Base-by-base conservation (phyloP, 768 basidiomycete species). In the Arthromyces matolae region DNA sequence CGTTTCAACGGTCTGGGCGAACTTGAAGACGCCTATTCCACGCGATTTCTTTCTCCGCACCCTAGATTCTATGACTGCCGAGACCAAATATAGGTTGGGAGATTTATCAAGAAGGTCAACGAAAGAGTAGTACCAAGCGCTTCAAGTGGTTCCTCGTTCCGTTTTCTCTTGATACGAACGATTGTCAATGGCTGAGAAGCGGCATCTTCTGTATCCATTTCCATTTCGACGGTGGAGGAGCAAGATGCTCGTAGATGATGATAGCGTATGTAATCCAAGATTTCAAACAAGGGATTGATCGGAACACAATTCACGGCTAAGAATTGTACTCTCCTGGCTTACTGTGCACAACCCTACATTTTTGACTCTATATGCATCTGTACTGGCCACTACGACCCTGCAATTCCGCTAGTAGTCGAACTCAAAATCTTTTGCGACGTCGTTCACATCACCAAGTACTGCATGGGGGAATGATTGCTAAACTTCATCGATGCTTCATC, bases 101-200 rank as follows among this genome's bases (percentile, higher is more conserved):
- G 24, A 42, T 41, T 32, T 42, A n/a, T 46, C 45, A 36, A 27
- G n/a, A 39, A 47, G 49, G 38, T 53, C 31, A 42, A 48, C 40
- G 23, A 47, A 52, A 38, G 64, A 44, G 72, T 56, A n/a, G n/a
- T 69, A 85, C 89, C 84, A 54, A 91, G 71, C 28, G 85, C 89
- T 67, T 91, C 89, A 38, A 90, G 70, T 28, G 89, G 86, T 59
- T 89, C 89, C 55, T 91, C 89, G 28, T 79, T 85, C 19, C 89
- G 75, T 59, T 89, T 90, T 27, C 89, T 77, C 63, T 91, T 91
- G 65, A 91, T 89, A 25, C 89, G 80, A 25, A 91, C 64, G 56
- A 91, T 84, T 1, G 89, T 86, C 58, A 80, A 85, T 6, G 79
- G 63, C 43, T 74, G 74, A 31, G 56, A 49, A 22, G 50, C 49